Base-by-base conservation (phyloP, 345 rosid genomes). In the Euphorbia lathyris region DNA sequence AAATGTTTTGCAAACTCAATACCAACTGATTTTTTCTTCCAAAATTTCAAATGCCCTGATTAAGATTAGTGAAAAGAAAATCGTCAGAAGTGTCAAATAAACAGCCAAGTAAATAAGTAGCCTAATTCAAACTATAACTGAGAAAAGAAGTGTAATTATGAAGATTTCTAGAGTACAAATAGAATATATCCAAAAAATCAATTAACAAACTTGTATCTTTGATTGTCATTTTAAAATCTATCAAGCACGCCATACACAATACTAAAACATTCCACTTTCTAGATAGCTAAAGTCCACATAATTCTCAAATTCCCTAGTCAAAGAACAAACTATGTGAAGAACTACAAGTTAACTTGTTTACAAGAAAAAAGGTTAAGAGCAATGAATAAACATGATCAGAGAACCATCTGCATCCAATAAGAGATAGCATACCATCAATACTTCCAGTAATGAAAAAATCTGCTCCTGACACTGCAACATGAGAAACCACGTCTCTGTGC, bases 1-100 rank as follows among this genome's bases (percentile, higher is more conserved):
- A 88, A 95, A 82, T 95, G 98, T 83, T 95, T 95, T 34, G 99
- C 99, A 81, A 95, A 95, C 84, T 95, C 99, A 22, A 92, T 86
- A 36, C 96, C 99, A 47, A 73, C 58, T 10, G 91, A 77, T 70
- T 88, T 92, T 64, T 92, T 95, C 93, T 95, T 95, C 99, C 99
- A 95, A 79, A 95, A 92, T 79, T 95, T 95, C 84, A 92, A 78
- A 82, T 95, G 99, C 40, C 99, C 97, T 94, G 82, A 43, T 63
- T 52, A 17, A 69, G 1, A 45, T 58, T 27, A 43, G 29, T 6
- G 48, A 67, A 50, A 77, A 26, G 19, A 3, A 32, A 55, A 27
- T n/a, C 0, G 19, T 29, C 26, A 68, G 34, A 68, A 40, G 63
- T 19, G 7, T 57, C 61, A 57, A 23, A 26, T 26, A 20, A 10